These are phyloP conservation scores for Lachancea dasiensis DNA, from an alignment of 805 yeast genomes.

Conservation along the genomic window DNA sequence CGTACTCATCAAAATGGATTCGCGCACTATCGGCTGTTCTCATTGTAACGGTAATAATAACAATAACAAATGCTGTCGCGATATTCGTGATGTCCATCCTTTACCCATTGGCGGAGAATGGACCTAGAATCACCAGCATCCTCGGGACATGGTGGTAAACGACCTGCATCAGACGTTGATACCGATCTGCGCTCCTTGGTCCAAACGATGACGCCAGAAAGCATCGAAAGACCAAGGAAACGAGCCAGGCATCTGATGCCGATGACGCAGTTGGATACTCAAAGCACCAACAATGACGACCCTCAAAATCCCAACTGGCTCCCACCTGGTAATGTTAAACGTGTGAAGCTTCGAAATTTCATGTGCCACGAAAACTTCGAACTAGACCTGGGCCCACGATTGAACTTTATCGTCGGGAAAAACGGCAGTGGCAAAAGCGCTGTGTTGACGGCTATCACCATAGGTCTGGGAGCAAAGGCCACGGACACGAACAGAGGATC, in stretches of 20 bases:
- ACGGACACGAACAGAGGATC: conserved; percentile 80
- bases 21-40: too few species aligned
- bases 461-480: conserved; percentile 87
- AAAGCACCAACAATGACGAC: conserved; percentile 12
- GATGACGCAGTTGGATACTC: conserved; percentile 28
- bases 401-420: conserved; percentile 82
- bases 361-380: conserved; percentile 87
- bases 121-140: too few species aligned
- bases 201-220: background rate
- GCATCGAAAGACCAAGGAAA: conserved; percentile 8
- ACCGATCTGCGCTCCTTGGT: conserved; percentile 8
- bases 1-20: too few species aligned
- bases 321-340: conserved; percentile 60
- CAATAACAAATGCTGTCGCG: too few species aligned
- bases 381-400: conserved; percentile 65
- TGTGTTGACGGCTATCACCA: conserved; percentile 76
- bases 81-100: too few species aligned
- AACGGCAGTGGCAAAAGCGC: conserved; percentile 94
- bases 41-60: too few species aligned
- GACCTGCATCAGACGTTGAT: background rate
- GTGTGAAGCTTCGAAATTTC: conserved; percentile 61
- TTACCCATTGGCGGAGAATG: too few species aligned
- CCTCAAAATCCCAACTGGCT: conserved; percentile 4
- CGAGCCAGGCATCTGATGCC: conserved; percentile 23
- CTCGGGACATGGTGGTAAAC: too few species aligned